Evolutionary conservation across 2,329 filamentous ascomycete genomes (phyloP), one percentile per base, ranked within the genome.

Genomic region (Trichocomaceae sp.): DNA sequence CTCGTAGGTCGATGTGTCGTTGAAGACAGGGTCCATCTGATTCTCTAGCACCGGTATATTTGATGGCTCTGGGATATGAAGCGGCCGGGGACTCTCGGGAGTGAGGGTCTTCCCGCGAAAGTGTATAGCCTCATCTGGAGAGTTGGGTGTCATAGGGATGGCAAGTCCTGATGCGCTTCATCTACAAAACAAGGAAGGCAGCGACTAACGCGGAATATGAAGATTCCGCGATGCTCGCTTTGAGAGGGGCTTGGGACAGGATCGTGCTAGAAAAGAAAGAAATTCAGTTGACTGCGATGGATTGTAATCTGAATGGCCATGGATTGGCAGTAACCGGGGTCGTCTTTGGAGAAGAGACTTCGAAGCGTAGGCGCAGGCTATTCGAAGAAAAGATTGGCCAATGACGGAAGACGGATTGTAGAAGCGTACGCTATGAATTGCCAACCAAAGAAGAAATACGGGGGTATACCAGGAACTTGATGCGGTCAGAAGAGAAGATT

Each of bases 21-120:
- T 84, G 76, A 87, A 86, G 62, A 80, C 74, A 53, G 83, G 83
- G 72, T 88, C 84, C 80, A 83, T 88, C 73, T 87, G 84, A 67
- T 85, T 83, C 66, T 84, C 79, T 65, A 88, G 76, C 53, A 88
- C 80, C 56, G 85, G 83, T 57, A 88, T 86, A 62, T 83, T 85
- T 62, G 83, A 79, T 52, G 84, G 83, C 69, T 85, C 81, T 61
- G 84, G 79, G 61, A 84, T 76, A 70, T 87, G 83, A 63, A 87
- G 72, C 61, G 85, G 85, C 63, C 84, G 83, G 65, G 86, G 86
- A 67, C 84, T 87, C 66, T 86, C 82, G 60, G 86, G 85, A 66
- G 83, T 86, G 65, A 86, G 73, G 61, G 80, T 80, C 69, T 83
- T 80, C 72, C 83, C 82, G 67, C 79, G 81, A 68, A 83, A 82